Percentiles rank a stretch among this genome's conserved stretches.
Evolutionary conservation across 2,329 filamentous ascomycete genomes (phyloP).

Genomic region (Phyllosticta capitalensis): DNA sequence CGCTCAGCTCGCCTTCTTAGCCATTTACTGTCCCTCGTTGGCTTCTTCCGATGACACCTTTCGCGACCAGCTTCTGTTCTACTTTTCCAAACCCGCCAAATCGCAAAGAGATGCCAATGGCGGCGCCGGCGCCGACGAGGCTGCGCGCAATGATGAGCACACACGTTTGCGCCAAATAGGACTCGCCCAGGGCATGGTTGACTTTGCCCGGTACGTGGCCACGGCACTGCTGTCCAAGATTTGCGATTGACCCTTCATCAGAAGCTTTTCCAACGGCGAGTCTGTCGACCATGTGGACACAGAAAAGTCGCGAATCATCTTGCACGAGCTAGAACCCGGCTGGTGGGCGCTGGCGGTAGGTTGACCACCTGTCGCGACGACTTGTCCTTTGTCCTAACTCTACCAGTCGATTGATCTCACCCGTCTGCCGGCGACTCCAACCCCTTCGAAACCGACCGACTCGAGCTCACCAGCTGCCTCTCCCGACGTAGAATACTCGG

Average conservation of each 20-base stretch:
- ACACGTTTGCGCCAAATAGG: conserved; percentile 87
- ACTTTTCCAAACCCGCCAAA: conserved; percentile 48
- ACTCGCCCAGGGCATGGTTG: conserved; percentile 91
- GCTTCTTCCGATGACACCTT: conserved; percentile 64
- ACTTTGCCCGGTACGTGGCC: conserved; percentile 58
- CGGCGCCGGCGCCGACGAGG: conserved; percentile 29
- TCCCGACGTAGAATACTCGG: conserved; percentile 65
- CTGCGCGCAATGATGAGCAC: conserved; percentile 57
- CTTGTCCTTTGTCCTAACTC: conserved; percentile 7
- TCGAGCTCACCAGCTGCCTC: conserved; percentile 15
- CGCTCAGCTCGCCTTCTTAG: conserved; percentile 79
- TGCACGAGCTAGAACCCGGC: conserved; percentile 77
- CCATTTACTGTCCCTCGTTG: conserved; percentile 88
- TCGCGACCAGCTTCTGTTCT: conserved; percentile 83
- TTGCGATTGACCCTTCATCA: conserved; percentile 23
- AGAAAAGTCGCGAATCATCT: conserved; percentile 72
- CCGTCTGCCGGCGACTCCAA: conserved; percentile 47
- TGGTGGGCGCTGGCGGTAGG: conserved; percentile 95
- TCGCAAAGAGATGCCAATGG: conserved; percentile 14
- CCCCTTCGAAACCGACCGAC: conserved; percentile 18
- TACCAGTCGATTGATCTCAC: conserved; percentile 71
- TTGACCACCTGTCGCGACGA: conserved; percentile 13
- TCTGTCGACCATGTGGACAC: conserved; percentile 82
- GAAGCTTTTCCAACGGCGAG: conserved; percentile 70
- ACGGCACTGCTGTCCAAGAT: conserved; percentile 9